Percentiles rank a stretch among this genome's conserved stretches.
phyloP scores from a whole-genome alignment of 2,329 filamentous ascomycete species.

The Aspergillus japonicus region DNA sequence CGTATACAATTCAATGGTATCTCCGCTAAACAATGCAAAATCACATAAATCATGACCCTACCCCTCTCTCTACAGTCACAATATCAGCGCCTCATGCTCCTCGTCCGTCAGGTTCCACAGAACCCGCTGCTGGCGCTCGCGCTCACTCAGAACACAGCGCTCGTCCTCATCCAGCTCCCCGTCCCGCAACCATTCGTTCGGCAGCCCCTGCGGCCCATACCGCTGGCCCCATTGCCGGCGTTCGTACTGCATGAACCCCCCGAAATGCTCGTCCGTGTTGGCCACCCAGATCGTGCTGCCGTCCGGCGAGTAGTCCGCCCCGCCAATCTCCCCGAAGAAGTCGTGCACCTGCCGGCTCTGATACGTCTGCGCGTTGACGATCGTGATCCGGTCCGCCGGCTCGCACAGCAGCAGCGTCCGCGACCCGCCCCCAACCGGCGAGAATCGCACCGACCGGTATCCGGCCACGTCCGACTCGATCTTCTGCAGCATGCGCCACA shows the following conservation, averaged over 20 bases:
- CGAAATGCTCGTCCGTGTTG: slow-evolving; percentile 44
- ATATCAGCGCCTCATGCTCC: slow-evolving; percentile 36
- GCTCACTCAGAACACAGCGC: slow-evolving; percentile 34
- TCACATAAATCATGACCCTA: not conserved
- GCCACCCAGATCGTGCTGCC: slow-evolving; percentile 45
- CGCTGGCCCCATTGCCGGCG: slow-evolving; percentile 38
- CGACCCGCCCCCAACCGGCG: slow-evolving; percentile 45
- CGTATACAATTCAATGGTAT: not conserved
- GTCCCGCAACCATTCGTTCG: slow-evolving; percentile 41
- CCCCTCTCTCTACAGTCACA: slow-evolving; percentile 16
- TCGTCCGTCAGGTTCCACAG: slow-evolving; percentile 34
- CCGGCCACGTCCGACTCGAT: slow-evolving; percentile 47
- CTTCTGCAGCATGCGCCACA: slow-evolving; percentile 39
- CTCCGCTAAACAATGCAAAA: slow-evolving; percentile 2
- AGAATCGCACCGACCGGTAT: slow-evolving; percentile 45
- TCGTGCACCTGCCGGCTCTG: slow-evolving; percentile 44
- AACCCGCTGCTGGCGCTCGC: slow-evolving; percentile 36
- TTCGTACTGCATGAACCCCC: slow-evolving; percentile 47
- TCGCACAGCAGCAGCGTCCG: slow-evolving; percentile 45
- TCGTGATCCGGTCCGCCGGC: slow-evolving; percentile 45
- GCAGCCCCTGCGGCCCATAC: slow-evolving; percentile 34
- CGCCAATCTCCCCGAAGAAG: slow-evolving; percentile 48
- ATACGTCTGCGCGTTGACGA: slow-evolving; percentile 47
- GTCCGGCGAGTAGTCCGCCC: slow-evolving; percentile 44
- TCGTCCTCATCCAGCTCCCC: slow-evolving; percentile 35